Evolutionary conservation across 1,284 basidiomycete genomes (phyloP).

Genomic region (Termitomyces sp.): DNA sequence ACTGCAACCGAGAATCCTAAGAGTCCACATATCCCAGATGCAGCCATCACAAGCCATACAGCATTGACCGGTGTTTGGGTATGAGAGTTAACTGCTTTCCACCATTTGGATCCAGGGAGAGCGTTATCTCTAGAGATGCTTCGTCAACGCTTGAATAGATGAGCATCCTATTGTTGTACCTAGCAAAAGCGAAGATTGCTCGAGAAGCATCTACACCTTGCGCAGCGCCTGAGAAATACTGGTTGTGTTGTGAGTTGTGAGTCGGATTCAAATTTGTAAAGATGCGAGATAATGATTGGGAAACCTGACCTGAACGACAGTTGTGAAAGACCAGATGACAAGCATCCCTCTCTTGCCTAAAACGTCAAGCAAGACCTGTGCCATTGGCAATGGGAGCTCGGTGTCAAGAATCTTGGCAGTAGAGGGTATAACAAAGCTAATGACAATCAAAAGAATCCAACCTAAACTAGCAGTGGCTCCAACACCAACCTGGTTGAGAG

Average conservation of each 20-base stretch:
- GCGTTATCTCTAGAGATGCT: constrained; percentile 57
- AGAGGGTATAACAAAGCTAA: constrained; percentile 20
- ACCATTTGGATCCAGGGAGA: constrained; percentile 63
- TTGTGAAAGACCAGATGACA: constrained; percentile 64
- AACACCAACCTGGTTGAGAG: not conserved
- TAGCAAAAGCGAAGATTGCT: constrained; percentile 1
- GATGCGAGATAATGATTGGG: not conserved
- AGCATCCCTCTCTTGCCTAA: constrained; percentile 69
- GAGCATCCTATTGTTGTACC: not conserved
- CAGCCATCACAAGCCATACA: constrained; percentile 67
- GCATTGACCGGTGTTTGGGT: constrained; percentile 70
- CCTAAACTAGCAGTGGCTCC: not conserved
- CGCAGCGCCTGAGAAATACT: not conserved
- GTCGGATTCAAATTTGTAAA: not conserved
- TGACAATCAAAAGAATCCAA: not conserved
- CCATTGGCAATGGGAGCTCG: constrained; percentile 61
- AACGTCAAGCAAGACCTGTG: constrained; percentile 60
- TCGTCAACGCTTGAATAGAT: not conserved
- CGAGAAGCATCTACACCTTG: constrained; percentile 3
- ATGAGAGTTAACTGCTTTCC: constrained; percentile 52
- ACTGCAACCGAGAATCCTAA: constrained; percentile 63
- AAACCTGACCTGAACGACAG: constrained; percentile 41
- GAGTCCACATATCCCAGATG: constrained; percentile 53
- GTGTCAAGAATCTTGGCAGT: constrained; percentile 47
- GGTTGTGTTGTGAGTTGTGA: not conserved